Conservation (phyloP, 495 filamentous ascomycete genomes). For the Penicillium salamii region DNA sequence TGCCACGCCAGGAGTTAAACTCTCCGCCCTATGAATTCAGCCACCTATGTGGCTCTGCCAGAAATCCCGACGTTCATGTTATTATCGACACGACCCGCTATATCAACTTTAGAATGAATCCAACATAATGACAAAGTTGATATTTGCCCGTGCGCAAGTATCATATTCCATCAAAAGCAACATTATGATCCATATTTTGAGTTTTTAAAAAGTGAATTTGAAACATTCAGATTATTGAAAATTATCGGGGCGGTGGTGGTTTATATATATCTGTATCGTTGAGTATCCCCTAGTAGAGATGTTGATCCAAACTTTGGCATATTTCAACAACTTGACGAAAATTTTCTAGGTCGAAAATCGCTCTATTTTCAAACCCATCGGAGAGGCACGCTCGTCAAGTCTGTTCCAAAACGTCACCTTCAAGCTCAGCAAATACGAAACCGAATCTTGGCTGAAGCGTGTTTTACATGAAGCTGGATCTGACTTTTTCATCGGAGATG, state of each 20-base stretch:
- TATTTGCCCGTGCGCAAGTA: not conserved
- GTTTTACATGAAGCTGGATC: slow-evolving; percentile 1
- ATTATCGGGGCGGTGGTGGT: not conserved
- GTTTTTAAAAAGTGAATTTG: not conserved
- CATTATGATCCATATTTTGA: not conserved
- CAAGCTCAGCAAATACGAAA: slow-evolving; percentile 1
- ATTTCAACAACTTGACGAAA: not conserved
- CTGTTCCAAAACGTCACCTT: slow-evolving; percentile 3
- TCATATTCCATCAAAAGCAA: slow-evolving; percentile 3
- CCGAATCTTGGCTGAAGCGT: slow-evolving; percentile 1
- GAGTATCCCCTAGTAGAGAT: slow-evolving; percentile 1
- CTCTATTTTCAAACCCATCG: not conserved
- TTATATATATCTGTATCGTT: not conserved
- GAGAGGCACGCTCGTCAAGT: not conserved
- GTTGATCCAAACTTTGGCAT: not conserved
- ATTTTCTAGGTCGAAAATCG: slow-evolving; percentile 2
- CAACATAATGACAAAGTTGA: not conserved
- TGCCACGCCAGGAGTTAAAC: no score
- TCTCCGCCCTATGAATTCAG: no score
- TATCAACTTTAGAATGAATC: no score
- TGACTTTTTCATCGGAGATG: slow-evolving; percentile 3
- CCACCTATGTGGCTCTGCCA: no score
- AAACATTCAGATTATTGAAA: not conserved
- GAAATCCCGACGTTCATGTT: no score
- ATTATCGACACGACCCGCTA: no score